These are phyloP conservation scores for button mushroom (Agaricus bisporus) DNA, from an alignment of 768 basidiomycete species.

Conservation along the genomic window DNA sequence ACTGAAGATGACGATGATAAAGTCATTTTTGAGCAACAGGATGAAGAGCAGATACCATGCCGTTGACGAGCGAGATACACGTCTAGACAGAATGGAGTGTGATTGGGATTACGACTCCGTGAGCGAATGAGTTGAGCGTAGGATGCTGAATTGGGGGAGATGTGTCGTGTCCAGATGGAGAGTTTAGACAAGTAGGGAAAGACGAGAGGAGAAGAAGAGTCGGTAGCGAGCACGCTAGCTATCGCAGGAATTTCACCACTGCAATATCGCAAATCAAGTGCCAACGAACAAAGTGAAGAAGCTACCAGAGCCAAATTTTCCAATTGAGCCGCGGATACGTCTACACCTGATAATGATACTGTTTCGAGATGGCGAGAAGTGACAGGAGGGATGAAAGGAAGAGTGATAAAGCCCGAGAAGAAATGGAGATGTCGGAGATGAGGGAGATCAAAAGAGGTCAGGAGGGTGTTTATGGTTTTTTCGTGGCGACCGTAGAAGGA, in stretches of 20 bases:
- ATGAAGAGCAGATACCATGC: background rate
- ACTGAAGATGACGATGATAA: background rate
- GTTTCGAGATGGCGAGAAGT: constrained; percentile 1
- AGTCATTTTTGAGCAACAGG: background rate
- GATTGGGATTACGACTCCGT: constrained; percentile 1
- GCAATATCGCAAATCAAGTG: constrained; percentile 7
- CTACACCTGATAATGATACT: background rate
- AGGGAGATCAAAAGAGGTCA: constrained; percentile 4
- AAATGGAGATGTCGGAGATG: constrained; percentile 9
- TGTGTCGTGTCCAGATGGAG: constrained; percentile 1
- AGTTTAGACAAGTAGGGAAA: background rate
- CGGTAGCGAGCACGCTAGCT: background rate
- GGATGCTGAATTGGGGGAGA: background rate
- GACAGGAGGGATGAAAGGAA: constrained; percentile 4
- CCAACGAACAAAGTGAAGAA: constrained; percentile 1
- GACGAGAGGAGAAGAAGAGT: background rate
- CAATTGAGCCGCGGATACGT: background rate
- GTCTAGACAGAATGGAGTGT: background rate
- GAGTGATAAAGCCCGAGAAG: constrained; percentile 8
- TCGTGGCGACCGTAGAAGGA: constrained; percentile 5
- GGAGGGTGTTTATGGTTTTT: constrained; percentile 5
- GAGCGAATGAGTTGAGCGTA: background rate
- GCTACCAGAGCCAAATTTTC: background rate
- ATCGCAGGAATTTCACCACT: background rate
- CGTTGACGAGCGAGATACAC: background rate